Base-by-base conservation (phyloP, 1,284 basidiomycete genomes). In the Pseudozyma sp. region DNA sequence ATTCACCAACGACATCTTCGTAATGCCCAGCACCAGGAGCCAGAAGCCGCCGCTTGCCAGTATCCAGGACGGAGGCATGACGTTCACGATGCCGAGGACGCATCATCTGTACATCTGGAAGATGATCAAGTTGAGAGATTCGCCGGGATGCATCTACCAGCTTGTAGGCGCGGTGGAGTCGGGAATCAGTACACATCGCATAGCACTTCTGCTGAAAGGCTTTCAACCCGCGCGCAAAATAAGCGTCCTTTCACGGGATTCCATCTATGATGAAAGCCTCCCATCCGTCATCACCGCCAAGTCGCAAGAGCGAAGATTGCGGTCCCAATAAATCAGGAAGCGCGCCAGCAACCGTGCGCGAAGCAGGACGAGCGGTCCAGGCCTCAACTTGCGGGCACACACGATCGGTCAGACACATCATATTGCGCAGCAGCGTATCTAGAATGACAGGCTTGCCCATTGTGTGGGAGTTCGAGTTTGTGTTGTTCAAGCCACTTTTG, bases 91-190 rank as follows among this genome's bases (percentile, higher is more conserved):
- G 17, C 33, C 40, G 1, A 24, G 17, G 24, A 6, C 4, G 2
- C 11, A 24, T 14, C 52, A 45, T 19, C 3, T 54, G 17, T 54
- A 54, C 33, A 42, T 54, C 3, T 54, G 52, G 52, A 44, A 45
- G 42, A 11, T n/a, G 6, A 4, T 19, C 17, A 0, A 33, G 11
- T 30, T 39, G 2, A 2, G 8, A 14, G 7, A 7, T 6, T 5
- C 7, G 17, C 19, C 2, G 35, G 52, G 52, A 1, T 45, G 19
- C 9, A 44, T 54, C 33, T 45, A 33, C 5, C 52, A 54, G 19
- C 19, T 54, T 45, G 42, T 54, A 13, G 52, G 52, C 24, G 52
- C 33, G 34, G n/a, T 49, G 17, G 8, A 34, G 17, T 10, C 33
- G 5, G 52, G 33, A 13, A 3, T 14, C 24, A 33, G 4, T 9